A percentile compares a stretch with the other conserved stretches of the same genome.
phyloP scores from a whole-genome alignment of 805 yeast genomes.

The Maudiozyma turicensis region DNA sequence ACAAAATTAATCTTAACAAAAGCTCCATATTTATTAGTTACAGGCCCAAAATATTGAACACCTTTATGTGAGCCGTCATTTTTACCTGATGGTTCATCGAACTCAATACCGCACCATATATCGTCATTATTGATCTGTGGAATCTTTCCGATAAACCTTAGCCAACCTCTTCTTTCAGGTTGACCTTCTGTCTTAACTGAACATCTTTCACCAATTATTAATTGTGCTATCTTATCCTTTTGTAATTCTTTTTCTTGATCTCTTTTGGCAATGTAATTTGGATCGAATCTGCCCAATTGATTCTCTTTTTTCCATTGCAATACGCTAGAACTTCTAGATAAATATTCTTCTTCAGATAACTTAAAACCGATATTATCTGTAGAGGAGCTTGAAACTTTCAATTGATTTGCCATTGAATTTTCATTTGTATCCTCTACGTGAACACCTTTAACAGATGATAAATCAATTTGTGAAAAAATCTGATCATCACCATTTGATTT shows the following conservation, averaged over 20 bases:
- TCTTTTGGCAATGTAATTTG: constrained; percentile 32
- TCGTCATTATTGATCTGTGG: constrained; percentile 40
- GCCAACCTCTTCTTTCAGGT: constrained; percentile 50
- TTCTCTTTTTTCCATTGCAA: constrained; percentile 66
- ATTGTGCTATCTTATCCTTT: constrained; percentile 24
- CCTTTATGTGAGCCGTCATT: constrained; percentile 73
- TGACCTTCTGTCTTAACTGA: constrained; percentile 25
- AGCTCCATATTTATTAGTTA: constrained; percentile 52
- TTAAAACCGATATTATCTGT: constrained; percentile 11
- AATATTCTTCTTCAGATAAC: constrained; percentile 34
- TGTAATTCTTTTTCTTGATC: constrained; percentile 20
- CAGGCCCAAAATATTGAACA: constrained; percentile 46
- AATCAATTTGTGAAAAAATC: not conserved
- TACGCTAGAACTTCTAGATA: constrained; percentile 49
- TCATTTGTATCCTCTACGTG: constrained; percentile 51
- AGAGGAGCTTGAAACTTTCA: constrained; percentile 15
- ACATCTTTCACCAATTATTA: constrained; percentile 47
- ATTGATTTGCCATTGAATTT: constrained; percentile 38
- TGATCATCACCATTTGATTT: not conserved
- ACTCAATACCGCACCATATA: constrained; percentile 76
- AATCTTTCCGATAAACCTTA: constrained; percentile 61
- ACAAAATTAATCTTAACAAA: constrained; percentile 64
- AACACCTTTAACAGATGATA: constrained; percentile 3
- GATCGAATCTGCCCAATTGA: constrained; percentile 64
- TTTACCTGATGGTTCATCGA: constrained; percentile 81